Conservation (phyloP, 306 rosid species). For the Nissolia schottii region DNA sequence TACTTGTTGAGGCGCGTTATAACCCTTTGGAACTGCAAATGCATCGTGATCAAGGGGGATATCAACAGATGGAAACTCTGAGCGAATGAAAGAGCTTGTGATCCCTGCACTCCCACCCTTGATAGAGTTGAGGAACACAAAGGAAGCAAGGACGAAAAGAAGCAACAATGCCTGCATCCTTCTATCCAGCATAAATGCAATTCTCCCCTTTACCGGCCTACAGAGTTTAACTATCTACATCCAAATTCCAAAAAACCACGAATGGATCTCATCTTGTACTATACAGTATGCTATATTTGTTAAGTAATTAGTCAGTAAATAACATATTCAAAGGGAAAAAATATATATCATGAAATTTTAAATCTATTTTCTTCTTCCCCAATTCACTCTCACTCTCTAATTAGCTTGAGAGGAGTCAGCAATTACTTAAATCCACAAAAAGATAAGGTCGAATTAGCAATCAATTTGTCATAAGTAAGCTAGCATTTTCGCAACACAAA, state of each 20-base stretch:
- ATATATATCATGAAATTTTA: background rate
- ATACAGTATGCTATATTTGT: background rate
- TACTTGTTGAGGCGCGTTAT: conserved; percentile 94
- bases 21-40: conserved; percentile 64
- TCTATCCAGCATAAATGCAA: conserved; percentile 20
- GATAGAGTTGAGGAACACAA: conserved; percentile 41
- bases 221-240: conserved; percentile 32
- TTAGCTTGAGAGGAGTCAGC: background rate
- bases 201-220: conserved; percentile 21
- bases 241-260: conserved; percentile 18
- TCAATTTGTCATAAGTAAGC: background rate
- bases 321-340: background rate
- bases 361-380: background rate
- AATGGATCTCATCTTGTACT: background rate
- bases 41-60: conserved; percentile 65
- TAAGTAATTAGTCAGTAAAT: background rate
- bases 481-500: background rate
- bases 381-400: background rate
- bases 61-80: conserved; percentile 70
- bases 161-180: conserved; percentile 40
- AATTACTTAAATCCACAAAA: background rate
- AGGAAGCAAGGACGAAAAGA: conserved; percentile 37
- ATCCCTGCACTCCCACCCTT: conserved; percentile 57
- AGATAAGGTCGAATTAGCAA: background rate
- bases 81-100: conserved; percentile 72